Percentiles rank a stretch among this genome's conserved stretches.
Conservation (phyloP, 2,329 filamentous ascomycete genomes). For the Aureobasidium namibiae region DNA sequence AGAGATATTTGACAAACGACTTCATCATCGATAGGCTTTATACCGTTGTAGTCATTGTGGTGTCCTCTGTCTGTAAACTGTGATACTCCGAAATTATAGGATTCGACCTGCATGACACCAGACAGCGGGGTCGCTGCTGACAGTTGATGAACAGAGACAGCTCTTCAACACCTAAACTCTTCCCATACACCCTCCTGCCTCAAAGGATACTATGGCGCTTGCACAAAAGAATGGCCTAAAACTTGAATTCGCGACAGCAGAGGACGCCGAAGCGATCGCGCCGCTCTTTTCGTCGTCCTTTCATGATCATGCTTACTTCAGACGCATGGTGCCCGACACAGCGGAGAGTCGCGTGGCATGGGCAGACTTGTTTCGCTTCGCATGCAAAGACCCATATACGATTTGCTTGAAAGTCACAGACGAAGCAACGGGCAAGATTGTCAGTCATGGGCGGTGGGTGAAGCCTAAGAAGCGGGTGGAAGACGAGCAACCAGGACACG, state of each 20-base stretch:
- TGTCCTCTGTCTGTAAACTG: not conserved
- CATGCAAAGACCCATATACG: not conserved
- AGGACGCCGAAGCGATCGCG: not conserved
- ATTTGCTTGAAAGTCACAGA: not conserved
- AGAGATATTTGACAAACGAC: not conserved
- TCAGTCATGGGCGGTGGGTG: not conserved
- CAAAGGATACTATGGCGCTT: not conserved
- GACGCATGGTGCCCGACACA: not conserved
- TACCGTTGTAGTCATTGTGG: not conserved
- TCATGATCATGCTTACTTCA: not conserved
- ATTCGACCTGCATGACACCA: not conserved
- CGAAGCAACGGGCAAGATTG: not conserved
- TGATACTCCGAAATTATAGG: too few relatives aligned
- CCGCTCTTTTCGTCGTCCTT: not conserved
- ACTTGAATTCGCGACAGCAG: not conserved
- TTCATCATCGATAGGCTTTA: not conserved
- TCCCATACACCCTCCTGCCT: not conserved
- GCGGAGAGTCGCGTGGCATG: not conserved
- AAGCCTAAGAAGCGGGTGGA: not conserved
- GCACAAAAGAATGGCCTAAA: not conserved
- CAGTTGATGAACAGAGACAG: not conserved
- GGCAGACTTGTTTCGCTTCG: not conserved
- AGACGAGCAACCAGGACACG: not conserved
- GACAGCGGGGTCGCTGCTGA: not conserved
- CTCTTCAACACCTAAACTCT: not conserved